phyloP scores from a whole-genome alignment of 129 eudicot species.

The Arctium minus region DNA sequence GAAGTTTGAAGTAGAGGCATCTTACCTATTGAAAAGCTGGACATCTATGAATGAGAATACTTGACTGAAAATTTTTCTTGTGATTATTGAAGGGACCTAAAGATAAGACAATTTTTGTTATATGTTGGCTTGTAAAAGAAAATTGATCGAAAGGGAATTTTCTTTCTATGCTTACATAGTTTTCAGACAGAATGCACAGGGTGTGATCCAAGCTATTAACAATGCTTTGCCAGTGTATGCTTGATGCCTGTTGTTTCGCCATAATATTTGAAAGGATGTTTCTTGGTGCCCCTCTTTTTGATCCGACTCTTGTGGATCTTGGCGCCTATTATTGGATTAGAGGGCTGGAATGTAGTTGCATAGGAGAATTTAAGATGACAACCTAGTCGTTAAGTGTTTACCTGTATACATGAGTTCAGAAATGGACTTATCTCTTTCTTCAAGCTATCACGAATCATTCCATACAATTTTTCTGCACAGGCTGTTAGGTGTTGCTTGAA shows the following conservation, averaged over 20 bases:
- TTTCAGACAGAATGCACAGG: slow-evolving; percentile 63
- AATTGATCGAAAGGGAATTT: neutral
- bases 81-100: slow-evolving; percentile 80
- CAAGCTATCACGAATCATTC: slow-evolving; percentile 90
- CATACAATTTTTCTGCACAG: slow-evolving; percentile 90
- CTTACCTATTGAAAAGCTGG: slow-evolving; percentile 94
- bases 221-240: slow-evolving; percentile 91
- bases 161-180: slow-evolving; percentile 52
- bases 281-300: slow-evolving; percentile 73
- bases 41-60: slow-evolving; percentile 96
- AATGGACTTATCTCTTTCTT: slow-evolving; percentile 93
- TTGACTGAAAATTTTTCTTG: slow-evolving; percentile 83
- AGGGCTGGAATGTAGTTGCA: slow-evolving; percentile 4
- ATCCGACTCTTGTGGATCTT: slow-evolving; percentile 75
- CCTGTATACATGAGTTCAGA: slow-evolving; percentile 86
- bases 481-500: slow-evolving; percentile 98
- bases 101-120: slow-evolving; percentile 8
- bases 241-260: slow-evolving; percentile 82
- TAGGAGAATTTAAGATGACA: neutral
- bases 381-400: slow-evolving; percentile 24
- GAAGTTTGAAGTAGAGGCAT: neutral
- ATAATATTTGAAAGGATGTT: slow-evolving; percentile 71
- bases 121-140: neutral
- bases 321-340: slow-evolving; percentile 70
- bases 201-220: slow-evolving; percentile 77